Evolutionary conservation across 768 basidiomycete genomes (phyloP).

Genomic region (Amyloporia xantha): DNA sequence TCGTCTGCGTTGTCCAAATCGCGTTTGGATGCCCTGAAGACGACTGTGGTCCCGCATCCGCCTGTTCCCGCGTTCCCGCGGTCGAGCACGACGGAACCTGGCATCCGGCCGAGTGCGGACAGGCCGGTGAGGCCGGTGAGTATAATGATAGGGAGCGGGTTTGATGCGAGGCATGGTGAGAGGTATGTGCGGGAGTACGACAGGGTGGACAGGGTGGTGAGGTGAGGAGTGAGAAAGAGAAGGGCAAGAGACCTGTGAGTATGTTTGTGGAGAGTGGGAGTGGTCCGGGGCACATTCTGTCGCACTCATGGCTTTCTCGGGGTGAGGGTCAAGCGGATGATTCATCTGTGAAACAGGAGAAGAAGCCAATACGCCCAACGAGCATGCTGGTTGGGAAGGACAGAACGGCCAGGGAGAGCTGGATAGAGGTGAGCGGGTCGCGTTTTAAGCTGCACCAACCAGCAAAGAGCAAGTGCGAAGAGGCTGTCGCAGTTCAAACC

Average conservation of each 20-base stretch:
- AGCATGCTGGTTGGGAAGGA: conserved; percentile 1
- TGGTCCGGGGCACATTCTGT: not conserved
- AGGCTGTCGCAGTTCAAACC: not conserved
- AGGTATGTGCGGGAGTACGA: not conserved
- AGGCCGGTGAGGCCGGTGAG: not conserved
- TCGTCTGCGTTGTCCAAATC: conserved; percentile 17
- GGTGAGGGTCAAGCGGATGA: too few relatives aligned
- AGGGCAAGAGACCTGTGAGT: not conserved
- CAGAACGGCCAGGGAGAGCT: not conserved
- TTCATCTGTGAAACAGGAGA: not conserved
- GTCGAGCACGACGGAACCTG: not conserved
- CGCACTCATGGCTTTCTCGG: too few relatives aligned
- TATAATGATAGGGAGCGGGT: not conserved
- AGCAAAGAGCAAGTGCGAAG: not conserved
- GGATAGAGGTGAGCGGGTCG: not conserved
- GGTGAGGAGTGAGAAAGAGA: not conserved
- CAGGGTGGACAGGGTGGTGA: not conserved
- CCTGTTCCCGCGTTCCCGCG: conserved; percentile 12
- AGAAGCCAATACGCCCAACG: not conserved
- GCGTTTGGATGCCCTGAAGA: conserved; percentile 12
- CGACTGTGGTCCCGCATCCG: conserved; percentile 19
- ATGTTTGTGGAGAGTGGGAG: not conserved
- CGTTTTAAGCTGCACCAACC: not conserved
- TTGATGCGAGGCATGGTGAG: conserved; percentile 11
- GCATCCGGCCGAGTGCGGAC: not conserved